Evolutionary conservation across 305 asterid species (phyloP), one percentile per base, ranked within the genome.

Genomic region (Ilex paraguariensis): DNA sequence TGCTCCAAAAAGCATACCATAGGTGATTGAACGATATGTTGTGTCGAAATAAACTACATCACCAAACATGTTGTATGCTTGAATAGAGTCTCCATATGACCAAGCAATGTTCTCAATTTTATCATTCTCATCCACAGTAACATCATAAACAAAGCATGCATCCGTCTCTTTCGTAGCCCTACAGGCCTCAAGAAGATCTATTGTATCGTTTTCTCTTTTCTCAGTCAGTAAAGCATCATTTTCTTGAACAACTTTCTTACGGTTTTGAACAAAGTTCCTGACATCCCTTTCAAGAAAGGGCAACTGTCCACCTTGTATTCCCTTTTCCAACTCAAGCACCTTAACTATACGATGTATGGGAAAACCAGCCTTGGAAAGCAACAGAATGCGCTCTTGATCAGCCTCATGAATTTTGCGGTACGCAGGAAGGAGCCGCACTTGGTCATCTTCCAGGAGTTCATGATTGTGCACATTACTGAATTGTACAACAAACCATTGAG

Each of bases 271-370:
- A 69, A 83, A 86, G 68, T 86, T 86, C 55, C 95, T 83, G 39
- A 83, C 95, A 67, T 86, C 95, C 62, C 90, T 79, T 72, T 83
- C 95, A 60, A 84, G 21, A 76, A 81, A 86, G 0, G 91, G 83
- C 13, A 83, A 72, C 45, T 81, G 86, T 40, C 75, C 85, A 15
- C 88, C 88, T 44, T 75, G 80, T 68, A 75, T 76, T n/a, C 91
- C 84, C 73, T 77, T 84, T 68, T 86, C 91, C 67, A 74, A 70
- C 73, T 84, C 87, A 50, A 86, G 82, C 3, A 86, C 82, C 79
- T 82, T 86, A 58, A 84, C 88, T 46, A 86, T 84, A 21, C 87
- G 82, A 62, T 78, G 84, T 56, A 86, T 73, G 0, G 91, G 82
- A 69, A 84, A 81, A 33, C 95, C 87, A 67, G 91, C 89, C 74